phyloP scores from a whole-genome alignment of 768 basidiomycete species.

The Leucogyrophana mollusca region DNA sequence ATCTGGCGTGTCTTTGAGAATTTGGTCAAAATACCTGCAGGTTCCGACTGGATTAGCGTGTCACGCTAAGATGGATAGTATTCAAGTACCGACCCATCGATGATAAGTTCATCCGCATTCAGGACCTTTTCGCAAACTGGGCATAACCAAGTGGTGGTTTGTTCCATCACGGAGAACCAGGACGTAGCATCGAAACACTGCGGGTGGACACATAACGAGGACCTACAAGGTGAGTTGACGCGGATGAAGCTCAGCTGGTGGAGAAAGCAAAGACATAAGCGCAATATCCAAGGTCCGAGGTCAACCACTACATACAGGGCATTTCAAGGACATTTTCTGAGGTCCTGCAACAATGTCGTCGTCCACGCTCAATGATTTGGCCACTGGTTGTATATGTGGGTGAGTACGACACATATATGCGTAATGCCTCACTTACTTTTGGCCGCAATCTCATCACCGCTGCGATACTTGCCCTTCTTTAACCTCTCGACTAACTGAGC shows the following conservation, averaged over 20 bases:
- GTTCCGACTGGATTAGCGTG: neutral
- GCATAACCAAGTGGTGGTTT: conserved; percentile 94
- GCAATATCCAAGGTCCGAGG: conserved; percentile 4
- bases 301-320: conserved; percentile 64
- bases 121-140: conserved; percentile 87
- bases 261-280: conserved; percentile 1
- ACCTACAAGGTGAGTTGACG: conserved; percentile 81
- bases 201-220: conserved; percentile 81
- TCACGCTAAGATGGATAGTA: neutral
- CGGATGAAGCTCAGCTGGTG: conserved; percentile 81
- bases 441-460: conserved; percentile 59
- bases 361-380: conserved; percentile 59
- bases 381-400: conserved; percentile 45
- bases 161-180: conserved; percentile 95
- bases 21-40: conserved; percentile 81
- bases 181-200: conserved; percentile 95
- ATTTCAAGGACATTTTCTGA: conserved; percentile 89
- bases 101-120: conserved; percentile 76
- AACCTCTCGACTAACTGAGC: conserved; percentile 68
- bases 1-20: conserved; percentile 75
- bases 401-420: neutral
- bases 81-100: conserved; percentile 73
- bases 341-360: conserved; percentile 92
- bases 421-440: conserved; percentile 51
- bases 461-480: conserved; percentile 63